Conservation (phyloP, 257 asterid species). For the Knoxia roxburghii region DNA sequence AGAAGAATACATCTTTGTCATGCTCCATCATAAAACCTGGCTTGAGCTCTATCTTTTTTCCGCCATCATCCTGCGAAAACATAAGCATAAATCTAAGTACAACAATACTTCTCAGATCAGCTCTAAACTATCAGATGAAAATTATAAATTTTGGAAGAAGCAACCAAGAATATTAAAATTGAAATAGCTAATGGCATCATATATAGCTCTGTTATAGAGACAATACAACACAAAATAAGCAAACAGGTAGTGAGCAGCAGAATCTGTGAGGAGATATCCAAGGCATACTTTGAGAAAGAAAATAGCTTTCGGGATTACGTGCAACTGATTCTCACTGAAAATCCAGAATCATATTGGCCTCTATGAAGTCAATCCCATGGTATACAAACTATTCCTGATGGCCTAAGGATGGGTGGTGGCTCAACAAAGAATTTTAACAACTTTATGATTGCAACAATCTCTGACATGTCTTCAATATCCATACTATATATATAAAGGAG, state of each 20-base stretch:
- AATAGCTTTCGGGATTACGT: not conserved
- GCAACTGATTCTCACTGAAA: not conserved
- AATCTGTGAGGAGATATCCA: not conserved
- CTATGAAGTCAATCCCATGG: not conserved
- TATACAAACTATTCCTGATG: not conserved
- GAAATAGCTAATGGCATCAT: not conserved
- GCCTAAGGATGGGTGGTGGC: not conserved
- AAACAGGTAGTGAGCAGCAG: not conserved
- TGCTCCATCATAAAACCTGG: slow-evolving; percentile 98
- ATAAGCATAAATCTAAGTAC: slow-evolving; percentile 6
- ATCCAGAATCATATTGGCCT: not conserved
- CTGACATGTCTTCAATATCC: not conserved
- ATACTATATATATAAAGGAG: too few species aligned
- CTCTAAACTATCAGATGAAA: not conserved
- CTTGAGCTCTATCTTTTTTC: slow-evolving; percentile 81
- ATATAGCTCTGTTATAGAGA: not conserved
- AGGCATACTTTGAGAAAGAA: not conserved
- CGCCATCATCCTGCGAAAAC: slow-evolving; percentile 71
- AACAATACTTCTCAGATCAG: not conserved
- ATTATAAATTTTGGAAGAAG: not conserved
- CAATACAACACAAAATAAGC: not conserved
- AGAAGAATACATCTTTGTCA: slow-evolving; percentile 60
- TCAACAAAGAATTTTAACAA: not conserved
- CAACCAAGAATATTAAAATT: not conserved
- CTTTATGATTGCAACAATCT: not conserved